A percentile compares a stretch with the other conserved stretches of the same genome.
Conservation (phyloP, 768 basidiomycete genomes). For the Tulasnella sp. region DNA sequence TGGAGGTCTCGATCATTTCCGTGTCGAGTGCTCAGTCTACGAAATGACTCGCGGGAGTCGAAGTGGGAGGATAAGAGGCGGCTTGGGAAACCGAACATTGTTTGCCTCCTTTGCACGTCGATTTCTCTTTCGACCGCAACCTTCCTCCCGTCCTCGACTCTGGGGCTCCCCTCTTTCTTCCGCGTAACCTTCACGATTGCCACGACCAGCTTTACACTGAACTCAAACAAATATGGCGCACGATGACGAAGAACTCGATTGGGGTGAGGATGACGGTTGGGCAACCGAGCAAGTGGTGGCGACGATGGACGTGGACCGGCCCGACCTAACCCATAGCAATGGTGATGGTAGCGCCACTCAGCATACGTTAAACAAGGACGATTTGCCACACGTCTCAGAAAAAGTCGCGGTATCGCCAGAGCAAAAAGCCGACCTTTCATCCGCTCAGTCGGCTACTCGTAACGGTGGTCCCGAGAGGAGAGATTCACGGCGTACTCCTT, state of each 20-base stretch:
- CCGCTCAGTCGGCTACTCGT: neutral
- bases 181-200: neutral
- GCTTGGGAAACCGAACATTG: neutral
- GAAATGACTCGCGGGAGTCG: neutral
- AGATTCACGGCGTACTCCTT: neutral
- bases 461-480: neutral
- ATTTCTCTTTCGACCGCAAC: constrained; percentile 4
- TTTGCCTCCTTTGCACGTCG: neutral
- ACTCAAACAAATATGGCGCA: neutral
- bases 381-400: neutral
- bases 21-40: neutral
- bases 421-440: neutral
- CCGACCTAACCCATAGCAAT: neutral
- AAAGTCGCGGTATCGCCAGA: neutral
- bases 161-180: neutral
- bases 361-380: neutral
- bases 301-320: constrained; percentile 15
- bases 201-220: neutral
- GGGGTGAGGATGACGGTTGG: constrained; percentile 10
- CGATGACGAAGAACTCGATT: constrained; percentile 20
- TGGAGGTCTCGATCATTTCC: neutral
- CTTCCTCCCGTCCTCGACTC: neutral
- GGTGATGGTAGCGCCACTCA: neutral
- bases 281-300: neutral
- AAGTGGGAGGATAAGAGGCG: neutral